Evolutionary conservation across 148 eudicot species (phyloP), one percentile per base, ranked within the genome.

Genomic region (Diospyros lotus): DNA sequence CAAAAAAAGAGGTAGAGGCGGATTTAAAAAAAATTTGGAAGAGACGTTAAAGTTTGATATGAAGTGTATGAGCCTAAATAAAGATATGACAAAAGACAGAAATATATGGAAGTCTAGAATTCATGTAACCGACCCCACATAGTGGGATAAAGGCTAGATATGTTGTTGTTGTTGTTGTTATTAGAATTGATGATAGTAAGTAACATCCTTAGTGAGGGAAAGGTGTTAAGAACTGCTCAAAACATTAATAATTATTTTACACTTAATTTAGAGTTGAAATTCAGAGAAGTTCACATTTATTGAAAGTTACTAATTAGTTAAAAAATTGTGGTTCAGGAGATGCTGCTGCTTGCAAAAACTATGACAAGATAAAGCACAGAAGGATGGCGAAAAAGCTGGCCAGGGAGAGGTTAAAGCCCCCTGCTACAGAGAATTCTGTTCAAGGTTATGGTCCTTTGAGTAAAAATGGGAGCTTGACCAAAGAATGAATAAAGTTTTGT

Each of bases 361-460:
- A 56, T 78, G 82, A 69, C 74, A 84, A 83, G 70, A 39, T 71
- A 40, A 88, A 82, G 72, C 83, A 75, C 7, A 86, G 89, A 74
- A 80, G 92, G 78, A 81, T 77, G 76, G 82, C 82, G 15, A 88
- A 86, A 74, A 84, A 79, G 64, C 42, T 64, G 74, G 84, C 76
- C 41, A 78, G 69, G 79, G 84, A 75, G 44, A 77, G 53, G 12
- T 56, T n/a, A 70, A 65, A 65, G 68, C 59, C 82, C 12, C 62
- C 80, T 68, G 53, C n/a, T 59, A 10, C 17, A 6, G 70, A 68
- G 41, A 54, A 38, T 69, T 51, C 14, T 4, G 50, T 41, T 59
- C 69, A 60, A 52, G 69, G 74, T 51, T 54, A 28, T 45, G 65
- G 50, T 44, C 46, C 64, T 17, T 56, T 9, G 5, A 42, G 58